Evolutionary conservation across 352 stramenopile species (phyloP), one percentile per base, ranked within the genome.

Genomic region (Globisporangium heterothallicum): DNA sequence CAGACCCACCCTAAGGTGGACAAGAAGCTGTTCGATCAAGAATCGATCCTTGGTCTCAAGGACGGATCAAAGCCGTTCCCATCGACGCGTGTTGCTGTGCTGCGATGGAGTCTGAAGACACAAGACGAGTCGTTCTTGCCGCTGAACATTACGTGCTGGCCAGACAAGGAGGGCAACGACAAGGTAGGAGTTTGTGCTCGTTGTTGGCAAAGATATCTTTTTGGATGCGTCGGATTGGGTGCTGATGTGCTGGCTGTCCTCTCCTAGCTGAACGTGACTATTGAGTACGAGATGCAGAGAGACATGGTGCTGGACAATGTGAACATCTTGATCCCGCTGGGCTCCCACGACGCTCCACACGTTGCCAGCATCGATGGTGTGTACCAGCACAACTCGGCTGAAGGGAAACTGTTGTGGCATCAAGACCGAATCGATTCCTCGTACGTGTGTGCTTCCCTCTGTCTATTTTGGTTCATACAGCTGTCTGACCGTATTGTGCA

Each of bases 221-320:
- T 40, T 16, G n/a, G n/a, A 38, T 38, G 32, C 6, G 10, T n/a
- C n/a, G 32, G 32, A 1, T 3, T 18, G 4, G 19, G 24, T 32
- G 24, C 53, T 42, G 14, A 18, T 42, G 32, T n/a, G 19, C 6
- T 19, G 9, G 18, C 25, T 22, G n/a, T 47, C 4, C 29, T 51
- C 16, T 7, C 30, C 22, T 40, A 83, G 69, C 85, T 91, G 59
- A 94, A 89, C 49, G 84, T 94, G 24, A 92, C 75, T 55, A 78
- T 94, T 51, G 84, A 94, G 55, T 94, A 94, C 64, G 84, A 81
- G 40, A 86, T 94, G 74, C 73, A 91, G 41, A 75, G 81, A 47
- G 78, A 92, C 56, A 92, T 94, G 84, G 72, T 82, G 48, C 66
- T 94, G n/a, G 79, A 92, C 50, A 94, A 94, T 52, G 84, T 94